Evolutionary conservation across 495 filamentous ascomycete genomes (phyloP).

Genomic region (Extremus antarcticus): DNA sequence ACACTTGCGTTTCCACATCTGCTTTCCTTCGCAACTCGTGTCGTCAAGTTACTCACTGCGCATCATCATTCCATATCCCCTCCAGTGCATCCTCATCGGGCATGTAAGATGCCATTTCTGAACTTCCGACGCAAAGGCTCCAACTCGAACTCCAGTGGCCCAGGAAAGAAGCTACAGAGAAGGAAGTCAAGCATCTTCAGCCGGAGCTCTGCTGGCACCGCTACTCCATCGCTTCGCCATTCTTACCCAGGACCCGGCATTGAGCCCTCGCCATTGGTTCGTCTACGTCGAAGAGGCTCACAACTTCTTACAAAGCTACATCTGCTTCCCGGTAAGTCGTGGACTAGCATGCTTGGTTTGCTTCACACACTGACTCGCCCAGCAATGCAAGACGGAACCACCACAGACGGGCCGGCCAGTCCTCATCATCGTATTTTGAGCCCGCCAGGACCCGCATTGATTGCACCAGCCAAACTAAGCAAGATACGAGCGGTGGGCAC

Average conservation of each 20-base stretch:
- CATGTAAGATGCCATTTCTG: constrained; percentile 10
- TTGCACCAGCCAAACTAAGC: neutral
- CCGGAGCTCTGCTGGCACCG: neutral
- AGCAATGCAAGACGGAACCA: neutral
- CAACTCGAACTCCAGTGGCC: neutral
- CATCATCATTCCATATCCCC: too few relatives aligned
- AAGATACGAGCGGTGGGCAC: neutral
- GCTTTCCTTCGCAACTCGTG: too few relatives aligned
- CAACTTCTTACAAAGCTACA: constrained; percentile 4
- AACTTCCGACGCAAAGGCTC: constrained; percentile 12
- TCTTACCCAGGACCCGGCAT: neutral
- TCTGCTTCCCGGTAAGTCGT: neutral
- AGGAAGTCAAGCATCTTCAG: constrained; percentile 8
- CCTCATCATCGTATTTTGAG: constrained; percentile 9
- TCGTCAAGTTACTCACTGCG: too few relatives aligned
- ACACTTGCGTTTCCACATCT: too few relatives aligned
- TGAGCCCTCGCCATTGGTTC: neutral
- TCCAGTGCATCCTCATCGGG: constrained; percentile 1
- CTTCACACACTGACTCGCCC: neutral
- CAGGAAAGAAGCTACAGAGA: neutral
- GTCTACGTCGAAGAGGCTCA: constrained; percentile 6
- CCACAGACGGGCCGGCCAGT: constrained; percentile 2
- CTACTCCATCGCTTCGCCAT: neutral
- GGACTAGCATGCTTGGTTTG: neutral
- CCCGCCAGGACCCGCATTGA: constrained; percentile 1